Percentiles rank a stretch among this genome's conserved stretches.
phyloP scores from a whole-genome alignment of 768 basidiomycete genomes.

The Coprinopsis sp. region DNA sequence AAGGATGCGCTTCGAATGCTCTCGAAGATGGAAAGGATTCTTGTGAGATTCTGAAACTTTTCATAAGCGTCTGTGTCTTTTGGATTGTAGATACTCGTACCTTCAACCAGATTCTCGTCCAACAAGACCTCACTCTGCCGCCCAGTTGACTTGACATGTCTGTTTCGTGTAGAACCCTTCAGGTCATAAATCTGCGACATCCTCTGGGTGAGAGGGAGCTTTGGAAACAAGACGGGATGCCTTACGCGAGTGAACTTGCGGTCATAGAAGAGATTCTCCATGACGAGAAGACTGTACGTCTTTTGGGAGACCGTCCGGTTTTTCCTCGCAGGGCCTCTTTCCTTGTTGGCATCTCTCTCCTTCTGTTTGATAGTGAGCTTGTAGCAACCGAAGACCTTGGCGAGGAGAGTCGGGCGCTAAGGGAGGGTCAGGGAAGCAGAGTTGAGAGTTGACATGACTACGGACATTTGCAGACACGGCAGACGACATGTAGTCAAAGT shows the following conservation, averaged over 20 bases:
- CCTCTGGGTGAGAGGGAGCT: constrained; percentile 29
- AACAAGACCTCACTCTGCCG: constrained; percentile 89
- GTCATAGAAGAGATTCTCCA: constrained; percentile 97
- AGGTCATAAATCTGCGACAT: constrained; percentile 84
- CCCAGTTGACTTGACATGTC: constrained; percentile 87
- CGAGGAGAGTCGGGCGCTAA: constrained; percentile 88
- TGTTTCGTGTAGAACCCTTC: constrained; percentile 92
- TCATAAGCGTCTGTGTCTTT: constrained; percentile 1
- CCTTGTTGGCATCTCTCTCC: too few relatives aligned
- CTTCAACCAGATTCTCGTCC: constrained; percentile 93
- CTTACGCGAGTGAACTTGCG: constrained; percentile 82
- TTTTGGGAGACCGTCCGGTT: constrained; percentile 85
- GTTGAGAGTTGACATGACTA: constrained; percentile 8
- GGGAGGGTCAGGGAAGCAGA: constrained; percentile 7
- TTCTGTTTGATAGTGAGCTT: constrained; percentile 87
- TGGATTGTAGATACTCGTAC: constrained; percentile 37
- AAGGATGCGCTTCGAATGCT: constrained; percentile 91
- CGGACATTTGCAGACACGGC: constrained; percentile 80
- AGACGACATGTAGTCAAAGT: constrained; percentile 98
- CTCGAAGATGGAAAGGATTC: constrained; percentile 90
- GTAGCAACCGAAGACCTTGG: constrained; percentile 96
- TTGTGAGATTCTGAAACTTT: constrained; percentile 65
- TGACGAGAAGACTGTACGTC: constrained; percentile 94
- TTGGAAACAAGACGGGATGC: constrained; percentile 13
- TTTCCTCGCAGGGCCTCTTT: constrained; percentile 51